These are phyloP conservation scores for Anisodus acutangulus DNA, from an alignment of 257 asterid genomes.

Conservation along the genomic window DNA sequence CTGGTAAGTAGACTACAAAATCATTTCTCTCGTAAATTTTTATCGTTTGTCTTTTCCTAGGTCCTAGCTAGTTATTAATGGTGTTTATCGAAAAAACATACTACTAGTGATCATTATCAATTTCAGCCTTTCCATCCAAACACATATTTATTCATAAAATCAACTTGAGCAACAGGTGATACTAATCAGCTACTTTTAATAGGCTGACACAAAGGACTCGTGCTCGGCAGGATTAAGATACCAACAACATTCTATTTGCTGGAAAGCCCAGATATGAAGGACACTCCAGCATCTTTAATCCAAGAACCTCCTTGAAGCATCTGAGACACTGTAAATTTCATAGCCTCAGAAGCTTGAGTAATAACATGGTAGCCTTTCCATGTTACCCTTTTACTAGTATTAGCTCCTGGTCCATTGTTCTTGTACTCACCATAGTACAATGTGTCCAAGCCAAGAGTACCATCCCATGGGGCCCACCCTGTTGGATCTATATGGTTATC, in stretches of 20 bases:
- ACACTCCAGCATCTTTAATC: constrained; percentile 32
- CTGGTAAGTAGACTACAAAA: too few species aligned
- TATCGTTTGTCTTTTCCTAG: too few species aligned
- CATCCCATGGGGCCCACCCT: constrained; percentile 33
- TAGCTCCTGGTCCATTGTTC: constrained; percentile 36
- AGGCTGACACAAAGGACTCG: not conserved
- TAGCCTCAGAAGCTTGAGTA: constrained; percentile 31
- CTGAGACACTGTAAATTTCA: constrained; percentile 31
- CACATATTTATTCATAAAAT: too few species aligned
- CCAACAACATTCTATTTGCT: not conserved
- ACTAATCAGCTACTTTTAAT: too few species aligned
- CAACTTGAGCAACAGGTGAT: too few species aligned
- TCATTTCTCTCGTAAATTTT: too few species aligned
- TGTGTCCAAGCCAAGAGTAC: constrained; percentile 20
- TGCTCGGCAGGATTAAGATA: not conserved
- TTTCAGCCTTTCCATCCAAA: not conserved
- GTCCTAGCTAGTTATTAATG: too few species aligned
- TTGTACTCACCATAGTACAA: constrained; percentile 36
- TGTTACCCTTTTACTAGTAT: constrained; percentile 27
- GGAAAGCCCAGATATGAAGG: constrained; percentile 29
- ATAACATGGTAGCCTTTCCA: constrained; percentile 35
- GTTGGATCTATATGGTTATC: constrained; percentile 31
- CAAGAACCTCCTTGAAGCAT: constrained; percentile 31
- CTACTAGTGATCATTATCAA: too few species aligned
- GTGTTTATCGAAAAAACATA: too few species aligned